A percentile compares a stretch with the other conserved stretches of the same genome.
Evolutionary conservation across 257 asterid species (phyloP).

Genomic region (Petunia secreta): DNA sequence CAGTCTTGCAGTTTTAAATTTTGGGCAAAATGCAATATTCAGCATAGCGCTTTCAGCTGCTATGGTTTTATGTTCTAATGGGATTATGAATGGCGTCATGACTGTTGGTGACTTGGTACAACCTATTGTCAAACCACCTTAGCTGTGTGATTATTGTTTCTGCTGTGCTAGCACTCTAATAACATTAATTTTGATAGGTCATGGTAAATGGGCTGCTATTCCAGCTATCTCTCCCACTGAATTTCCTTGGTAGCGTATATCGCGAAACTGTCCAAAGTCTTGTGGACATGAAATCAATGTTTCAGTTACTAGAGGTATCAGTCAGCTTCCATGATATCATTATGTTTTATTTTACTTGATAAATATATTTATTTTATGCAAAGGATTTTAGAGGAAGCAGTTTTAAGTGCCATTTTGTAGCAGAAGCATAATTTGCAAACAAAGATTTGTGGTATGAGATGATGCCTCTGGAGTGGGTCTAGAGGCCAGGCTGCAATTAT

Average conservation of each 20-base stretch:
- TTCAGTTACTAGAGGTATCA: slow-evolving; percentile 94
- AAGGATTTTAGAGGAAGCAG: background rate
- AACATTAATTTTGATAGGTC: slow-evolving; percentile 53
- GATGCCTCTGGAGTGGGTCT: slow-evolving; percentile 1
- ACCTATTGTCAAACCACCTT: slow-evolving; percentile 9
- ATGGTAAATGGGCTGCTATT: slow-evolving; percentile 98
- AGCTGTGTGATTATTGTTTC: background rate
- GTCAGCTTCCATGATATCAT: slow-evolving; percentile 25
- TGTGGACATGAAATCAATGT: slow-evolving; percentile 95
- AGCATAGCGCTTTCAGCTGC: slow-evolving; percentile 89
- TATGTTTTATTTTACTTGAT: slow-evolving; percentile 19
- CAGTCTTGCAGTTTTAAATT: slow-evolving; percentile 87
- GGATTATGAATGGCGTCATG: slow-evolving; percentile 82
- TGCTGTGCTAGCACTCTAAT: slow-evolving; percentile 19
- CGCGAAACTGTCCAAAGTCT: slow-evolving; percentile 92
- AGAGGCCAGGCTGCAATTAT: background rate
- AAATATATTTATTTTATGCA: background rate
- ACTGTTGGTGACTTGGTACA: slow-evolving; percentile 98
- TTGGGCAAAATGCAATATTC: slow-evolving; percentile 90
- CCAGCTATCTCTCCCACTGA: slow-evolving; percentile 96
- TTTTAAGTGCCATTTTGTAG: slow-evolving; percentile 1
- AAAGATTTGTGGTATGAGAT: slow-evolving; percentile 5
- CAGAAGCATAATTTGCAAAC: background rate
- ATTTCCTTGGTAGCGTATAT: slow-evolving; percentile 93
- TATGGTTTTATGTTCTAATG: slow-evolving; percentile 90